phyloP scores from a whole-genome alignment of 1,139 yeast genomes.

The Lodderomyces jiufengensis region DNA sequence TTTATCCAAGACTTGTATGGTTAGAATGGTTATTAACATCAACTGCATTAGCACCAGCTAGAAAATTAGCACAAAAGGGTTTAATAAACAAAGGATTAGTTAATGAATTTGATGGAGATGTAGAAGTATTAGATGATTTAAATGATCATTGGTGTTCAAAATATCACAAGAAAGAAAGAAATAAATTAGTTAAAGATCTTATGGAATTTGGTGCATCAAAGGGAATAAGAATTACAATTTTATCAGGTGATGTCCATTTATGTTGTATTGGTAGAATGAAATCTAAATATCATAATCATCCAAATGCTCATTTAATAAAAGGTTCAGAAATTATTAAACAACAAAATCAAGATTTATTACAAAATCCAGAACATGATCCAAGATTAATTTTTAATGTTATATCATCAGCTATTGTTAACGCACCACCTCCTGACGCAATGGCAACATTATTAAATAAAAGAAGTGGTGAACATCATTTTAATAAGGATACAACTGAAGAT shows the following conservation, averaged over 20 bases:
- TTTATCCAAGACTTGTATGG: constrained; percentile 92
- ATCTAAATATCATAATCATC: constrained; percentile 51
- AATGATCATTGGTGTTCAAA: constrained; percentile 96
- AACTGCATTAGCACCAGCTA: constrained; percentile 58
- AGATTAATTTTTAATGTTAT: constrained; percentile 78
- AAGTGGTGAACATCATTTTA: constrained; percentile 65
- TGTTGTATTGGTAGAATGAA: constrained; percentile 79
- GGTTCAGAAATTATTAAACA: constrained; percentile 26
- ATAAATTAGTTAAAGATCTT: constrained; percentile 52
- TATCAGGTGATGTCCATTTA: constrained; percentile 92
- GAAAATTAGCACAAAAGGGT: constrained; percentile 66
- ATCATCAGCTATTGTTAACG: constrained; percentile 84
- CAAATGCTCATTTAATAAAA: constrained; percentile 26
- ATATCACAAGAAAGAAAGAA: constrained; percentile 77
- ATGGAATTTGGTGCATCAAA: constrained; percentile 59
- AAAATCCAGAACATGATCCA: constrained; percentile 63
- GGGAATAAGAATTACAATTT: constrained; percentile 73
- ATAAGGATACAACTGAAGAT: constrained; percentile 68
- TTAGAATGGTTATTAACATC: constrained; percentile 71
- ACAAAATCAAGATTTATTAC: constrained; percentile 36
- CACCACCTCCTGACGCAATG: constrained; percentile 90
- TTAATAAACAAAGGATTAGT: constrained; percentile 65
- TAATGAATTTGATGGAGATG: constrained; percentile 87
- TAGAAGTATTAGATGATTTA: constrained; percentile 86
- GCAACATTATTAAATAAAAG: constrained; percentile 65